Evolutionary conservation across 129 eudicot species (phyloP).

Genomic region (Apium graveolens): DNA sequence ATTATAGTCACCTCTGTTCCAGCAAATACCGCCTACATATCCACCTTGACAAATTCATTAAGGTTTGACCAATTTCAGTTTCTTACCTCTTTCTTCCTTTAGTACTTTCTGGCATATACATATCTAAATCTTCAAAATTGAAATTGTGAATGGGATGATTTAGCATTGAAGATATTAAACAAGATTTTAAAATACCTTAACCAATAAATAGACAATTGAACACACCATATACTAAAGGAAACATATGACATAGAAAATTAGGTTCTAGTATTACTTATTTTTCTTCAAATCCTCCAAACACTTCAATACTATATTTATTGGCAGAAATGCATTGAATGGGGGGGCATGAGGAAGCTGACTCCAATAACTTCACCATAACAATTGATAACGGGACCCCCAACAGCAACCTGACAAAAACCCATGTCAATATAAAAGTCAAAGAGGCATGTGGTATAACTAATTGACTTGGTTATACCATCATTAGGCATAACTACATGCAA

Average conservation of each 20-base stretch:
- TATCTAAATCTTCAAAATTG: not conserved
- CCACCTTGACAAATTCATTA: too few relatives aligned
- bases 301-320: not conserved
- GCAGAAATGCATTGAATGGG: slow-evolving; percentile 1
- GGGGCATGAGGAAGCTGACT: not conserved
- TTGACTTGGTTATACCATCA: not conserved
- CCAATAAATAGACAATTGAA: not conserved
- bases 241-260: not conserved
- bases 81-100: not conserved
- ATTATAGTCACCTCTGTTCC: too few relatives aligned
- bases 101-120: not conserved
- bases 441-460: not conserved
- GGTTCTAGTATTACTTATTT: not conserved
- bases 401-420: not conserved
- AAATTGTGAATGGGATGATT: not conserved
- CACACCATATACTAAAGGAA: not conserved
- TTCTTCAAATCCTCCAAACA: slow-evolving; percentile 1
- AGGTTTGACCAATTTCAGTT: too few relatives aligned
- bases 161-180: not conserved
- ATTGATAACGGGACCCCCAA: not conserved
- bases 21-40: too few relatives aligned
- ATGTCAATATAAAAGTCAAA: not conserved
- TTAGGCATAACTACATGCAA: not conserved
- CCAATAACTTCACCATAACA: not conserved
- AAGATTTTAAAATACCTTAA: not conserved